Conservation (phyloP, 768 basidiomycete species). For the Coprinopsis strossmayeri region DNA sequence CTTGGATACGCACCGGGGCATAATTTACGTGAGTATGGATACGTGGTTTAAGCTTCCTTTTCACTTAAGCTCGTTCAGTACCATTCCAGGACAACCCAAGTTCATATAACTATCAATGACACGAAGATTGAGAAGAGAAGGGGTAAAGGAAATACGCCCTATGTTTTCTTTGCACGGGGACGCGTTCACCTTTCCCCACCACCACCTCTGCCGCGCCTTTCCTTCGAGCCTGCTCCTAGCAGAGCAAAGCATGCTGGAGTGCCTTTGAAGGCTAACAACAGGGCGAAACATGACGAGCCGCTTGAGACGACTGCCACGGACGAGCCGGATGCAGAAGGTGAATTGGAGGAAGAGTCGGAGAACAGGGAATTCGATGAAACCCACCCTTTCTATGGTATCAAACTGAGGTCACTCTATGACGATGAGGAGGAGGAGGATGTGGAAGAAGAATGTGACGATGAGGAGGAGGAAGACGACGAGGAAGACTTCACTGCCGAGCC, state of each 20-base stretch:
- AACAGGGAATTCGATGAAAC: neutral
- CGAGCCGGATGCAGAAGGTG: too few relatives aligned
- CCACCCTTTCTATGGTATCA: neutral
- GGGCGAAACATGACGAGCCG: too few relatives aligned
- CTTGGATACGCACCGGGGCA: conserved; percentile 34
- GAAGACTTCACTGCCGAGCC: neutral
- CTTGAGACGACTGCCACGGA: too few relatives aligned
- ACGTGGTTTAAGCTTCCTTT: neutral
- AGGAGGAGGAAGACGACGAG: conserved; percentile 14
- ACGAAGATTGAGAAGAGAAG: conserved; percentile 43
- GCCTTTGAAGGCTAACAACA: too few relatives aligned
- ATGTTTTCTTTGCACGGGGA: conserved; percentile 50
- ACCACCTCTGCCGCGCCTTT: neutral
- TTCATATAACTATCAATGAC: conserved; percentile 62
- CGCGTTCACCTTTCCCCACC: conserved; percentile 26
- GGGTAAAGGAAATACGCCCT: conserved; percentile 56
- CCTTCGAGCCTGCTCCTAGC: neutral
- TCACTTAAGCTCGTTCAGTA: conserved; percentile 30
- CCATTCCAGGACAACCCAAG: conserved; percentile 41
- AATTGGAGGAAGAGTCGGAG: too few relatives aligned
- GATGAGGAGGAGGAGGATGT: conserved; percentile 13
- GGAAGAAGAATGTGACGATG: conserved; percentile 13
- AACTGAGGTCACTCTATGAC: neutral
- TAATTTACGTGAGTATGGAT: conserved; percentile 52
- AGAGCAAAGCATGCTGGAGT: too few relatives aligned